These are phyloP conservation scores for Globisporangium orthogonon DNA, from an alignment of 352 stramenopile genomes.

Conservation along the genomic window DNA sequence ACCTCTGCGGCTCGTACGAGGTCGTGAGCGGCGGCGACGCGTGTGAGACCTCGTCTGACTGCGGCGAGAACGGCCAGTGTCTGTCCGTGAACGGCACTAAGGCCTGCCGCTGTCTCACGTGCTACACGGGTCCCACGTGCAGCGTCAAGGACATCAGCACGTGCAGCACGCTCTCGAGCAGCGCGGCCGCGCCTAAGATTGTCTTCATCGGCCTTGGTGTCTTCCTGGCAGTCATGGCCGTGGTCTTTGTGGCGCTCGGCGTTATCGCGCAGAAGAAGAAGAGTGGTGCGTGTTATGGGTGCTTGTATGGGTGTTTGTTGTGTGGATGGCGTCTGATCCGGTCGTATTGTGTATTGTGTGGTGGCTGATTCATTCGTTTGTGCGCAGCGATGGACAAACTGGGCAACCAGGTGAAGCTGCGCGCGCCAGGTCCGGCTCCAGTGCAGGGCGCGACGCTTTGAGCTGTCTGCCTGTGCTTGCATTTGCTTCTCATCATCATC, in stretches of 20 bases:
- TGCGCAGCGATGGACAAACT: slow-evolving; percentile 56
- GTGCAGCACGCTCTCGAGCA: slow-evolving; percentile 61
- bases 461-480: neutral
- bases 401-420: slow-evolving; percentile 51
- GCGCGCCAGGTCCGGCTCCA: slow-evolving; percentile 24
- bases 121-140: slow-evolving; percentile 73
- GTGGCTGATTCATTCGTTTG: too few species aligned
- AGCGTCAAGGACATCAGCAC: slow-evolving; percentile 66
- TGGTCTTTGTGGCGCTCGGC: slow-evolving; percentile 67
- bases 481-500: too few species aligned
- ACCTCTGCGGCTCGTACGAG: slow-evolving; percentile 68
- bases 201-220: slow-evolving; percentile 69
- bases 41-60: slow-evolving; percentile 60
- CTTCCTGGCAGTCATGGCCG: slow-evolving; percentile 69
- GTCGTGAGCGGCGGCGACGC: slow-evolving; percentile 56
- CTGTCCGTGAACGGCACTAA: slow-evolving; percentile 51
- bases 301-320: neutral
- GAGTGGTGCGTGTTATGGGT: slow-evolving; percentile 33
- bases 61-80: slow-evolving; percentile 71
- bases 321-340: neutral
- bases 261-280: slow-evolving; percentile 71
- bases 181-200: slow-evolving; percentile 44
- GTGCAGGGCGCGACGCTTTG: slow-evolving; percentile 32
- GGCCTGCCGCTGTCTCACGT: slow-evolving; percentile 65
- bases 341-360: slow-evolving; percentile 3